Evolutionary conservation across 331 rosid species (phyloP).

Genomic region (Malus hybrid): DNA sequence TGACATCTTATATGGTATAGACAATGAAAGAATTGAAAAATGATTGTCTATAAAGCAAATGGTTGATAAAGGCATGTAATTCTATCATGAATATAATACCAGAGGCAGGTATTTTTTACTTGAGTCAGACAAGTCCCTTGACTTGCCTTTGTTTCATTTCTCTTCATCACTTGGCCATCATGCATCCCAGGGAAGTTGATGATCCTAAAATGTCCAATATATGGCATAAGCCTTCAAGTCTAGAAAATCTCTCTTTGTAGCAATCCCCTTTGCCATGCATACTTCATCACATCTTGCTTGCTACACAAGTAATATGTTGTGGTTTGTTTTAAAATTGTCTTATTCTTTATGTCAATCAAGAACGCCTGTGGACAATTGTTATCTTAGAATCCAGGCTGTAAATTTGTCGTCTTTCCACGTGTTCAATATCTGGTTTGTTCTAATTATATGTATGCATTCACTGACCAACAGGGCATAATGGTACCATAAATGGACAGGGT

Average conservation of each 20-base stretch:
- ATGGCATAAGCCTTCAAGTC: not conserved
- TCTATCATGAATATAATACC: not conserved
- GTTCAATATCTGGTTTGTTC: conserved; percentile 18
- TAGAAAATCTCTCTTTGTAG: not conserved
- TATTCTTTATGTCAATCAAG: not conserved
- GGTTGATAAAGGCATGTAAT: not conserved
- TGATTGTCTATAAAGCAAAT: not conserved
- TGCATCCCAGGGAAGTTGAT: not conserved
- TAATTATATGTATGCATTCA: conserved; percentile 25
- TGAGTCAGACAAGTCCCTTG: not conserved
- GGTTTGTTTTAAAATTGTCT: not conserved
- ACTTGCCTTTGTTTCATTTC: not conserved
- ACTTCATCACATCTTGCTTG: not conserved
- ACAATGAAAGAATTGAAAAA: not conserved
- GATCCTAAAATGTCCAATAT: not conserved
- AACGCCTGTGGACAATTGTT: not conserved
- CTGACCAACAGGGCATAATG: conserved; percentile 77
- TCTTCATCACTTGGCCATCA: not conserved
- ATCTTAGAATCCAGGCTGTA: not conserved
- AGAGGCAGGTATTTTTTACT: not conserved
- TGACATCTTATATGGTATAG: not conserved
- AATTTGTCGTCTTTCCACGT: not conserved
- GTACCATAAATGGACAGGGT: conserved; percentile 97
- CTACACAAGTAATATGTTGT: not conserved
- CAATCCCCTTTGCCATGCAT: not conserved